A percentile compares a stretch with the other conserved stretches of the same genome.
Evolutionary conservation across 2,329 filamentous ascomycete species (phyloP).

Genomic region (Metarhizium anisopliae): DNA sequence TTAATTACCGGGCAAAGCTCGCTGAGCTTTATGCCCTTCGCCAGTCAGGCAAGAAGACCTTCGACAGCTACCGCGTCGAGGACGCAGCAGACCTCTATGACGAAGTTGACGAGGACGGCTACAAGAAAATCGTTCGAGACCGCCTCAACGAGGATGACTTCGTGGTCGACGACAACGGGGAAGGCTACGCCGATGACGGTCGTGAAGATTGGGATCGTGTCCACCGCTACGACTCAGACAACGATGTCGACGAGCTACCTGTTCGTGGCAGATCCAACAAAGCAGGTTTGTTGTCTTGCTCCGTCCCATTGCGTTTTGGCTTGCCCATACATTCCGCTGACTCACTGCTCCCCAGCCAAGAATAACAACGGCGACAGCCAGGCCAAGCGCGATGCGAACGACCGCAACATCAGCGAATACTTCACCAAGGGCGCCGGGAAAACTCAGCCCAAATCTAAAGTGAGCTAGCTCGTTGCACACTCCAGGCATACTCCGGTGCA

Average conservation of each 20-base stretch:
- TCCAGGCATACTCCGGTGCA: not conserved
- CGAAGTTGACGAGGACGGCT: slow-evolving; percentile 91
- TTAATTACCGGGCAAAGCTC: slow-evolving; percentile 40
- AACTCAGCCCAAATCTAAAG: slow-evolving; percentile 71
- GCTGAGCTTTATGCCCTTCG: slow-evolving; percentile 79
- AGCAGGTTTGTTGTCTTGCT: slow-evolving; percentile 29
- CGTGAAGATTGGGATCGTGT: slow-evolving; percentile 87
- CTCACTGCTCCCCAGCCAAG: slow-evolving; percentile 49
- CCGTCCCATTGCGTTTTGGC: not conserved
- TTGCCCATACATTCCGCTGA: not conserved
- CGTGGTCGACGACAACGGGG: slow-evolving; percentile 95
- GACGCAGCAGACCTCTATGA: slow-evolving; percentile 85
- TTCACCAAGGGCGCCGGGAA: slow-evolving; percentile 69
- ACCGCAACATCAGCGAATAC: slow-evolving; percentile 89
- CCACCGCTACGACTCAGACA: slow-evolving; percentile 62
- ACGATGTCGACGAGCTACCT: slow-evolving; percentile 40
- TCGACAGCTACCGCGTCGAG: slow-evolving; percentile 78
- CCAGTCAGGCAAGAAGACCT: slow-evolving; percentile 81
- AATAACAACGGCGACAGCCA: slow-evolving; percentile 81
- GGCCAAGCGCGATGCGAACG: slow-evolving; percentile 75
- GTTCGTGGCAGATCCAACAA: slow-evolving; percentile 40
- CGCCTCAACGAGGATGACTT: slow-evolving; percentile 93
- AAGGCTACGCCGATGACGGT: slow-evolving; percentile 93
- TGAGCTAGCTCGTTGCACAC: slow-evolving; percentile 24
- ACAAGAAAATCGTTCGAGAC: slow-evolving; percentile 89